phyloP scores from a whole-genome alignment of 202 grass and related monocot species.

The Saccharum hybrid region DNA sequence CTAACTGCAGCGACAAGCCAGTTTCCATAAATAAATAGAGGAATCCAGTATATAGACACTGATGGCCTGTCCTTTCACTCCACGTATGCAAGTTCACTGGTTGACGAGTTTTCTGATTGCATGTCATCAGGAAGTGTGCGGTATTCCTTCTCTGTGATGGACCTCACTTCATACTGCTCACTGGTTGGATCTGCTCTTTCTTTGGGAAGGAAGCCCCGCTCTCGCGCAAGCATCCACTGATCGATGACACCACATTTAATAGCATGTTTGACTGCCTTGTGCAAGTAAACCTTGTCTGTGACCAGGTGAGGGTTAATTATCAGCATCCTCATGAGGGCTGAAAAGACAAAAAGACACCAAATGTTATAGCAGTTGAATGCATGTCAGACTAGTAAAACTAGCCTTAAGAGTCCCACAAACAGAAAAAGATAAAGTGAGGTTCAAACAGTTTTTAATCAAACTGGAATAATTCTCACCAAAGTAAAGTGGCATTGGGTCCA shows the following conservation, averaged over 20 bases:
- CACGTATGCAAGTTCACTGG: conserved; percentile 36
- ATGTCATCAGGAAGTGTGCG: conserved; percentile 42
- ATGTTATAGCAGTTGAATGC: conserved; percentile 23
- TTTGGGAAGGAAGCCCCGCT: conserved; percentile 55
- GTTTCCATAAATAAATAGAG: conserved; percentile 2
- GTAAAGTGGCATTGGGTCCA: not conserved
- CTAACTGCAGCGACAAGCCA: not conserved
- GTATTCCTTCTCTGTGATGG: conserved; percentile 65
- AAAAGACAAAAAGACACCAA: conserved; percentile 30
- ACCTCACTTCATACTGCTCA: conserved; percentile 43
- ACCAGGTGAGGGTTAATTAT: conserved; percentile 56
- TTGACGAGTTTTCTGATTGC: not conserved
- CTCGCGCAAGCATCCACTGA: conserved; percentile 65
- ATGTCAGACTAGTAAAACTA: not conserved
- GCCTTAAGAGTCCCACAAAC: conserved; percentile 4
- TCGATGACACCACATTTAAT: conserved; percentile 75
- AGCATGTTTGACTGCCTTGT: conserved; percentile 58
- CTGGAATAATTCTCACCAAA: conserved; percentile 8
- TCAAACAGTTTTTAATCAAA: conserved; percentile 21
- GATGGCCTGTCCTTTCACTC: conserved; percentile 31
- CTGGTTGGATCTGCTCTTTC: conserved; percentile 35
- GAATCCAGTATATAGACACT: not conserved
- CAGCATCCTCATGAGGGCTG: conserved; percentile 82
- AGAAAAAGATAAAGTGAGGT: not conserved
- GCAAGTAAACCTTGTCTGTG: conserved; percentile 75